Percentiles rank a stretch among this genome's conserved stretches.
These are phyloP conservation scores for Phytophthora sp. DNA, from an alignment of 352 stramenopile genomes.

Conservation along the genomic window DNA sequence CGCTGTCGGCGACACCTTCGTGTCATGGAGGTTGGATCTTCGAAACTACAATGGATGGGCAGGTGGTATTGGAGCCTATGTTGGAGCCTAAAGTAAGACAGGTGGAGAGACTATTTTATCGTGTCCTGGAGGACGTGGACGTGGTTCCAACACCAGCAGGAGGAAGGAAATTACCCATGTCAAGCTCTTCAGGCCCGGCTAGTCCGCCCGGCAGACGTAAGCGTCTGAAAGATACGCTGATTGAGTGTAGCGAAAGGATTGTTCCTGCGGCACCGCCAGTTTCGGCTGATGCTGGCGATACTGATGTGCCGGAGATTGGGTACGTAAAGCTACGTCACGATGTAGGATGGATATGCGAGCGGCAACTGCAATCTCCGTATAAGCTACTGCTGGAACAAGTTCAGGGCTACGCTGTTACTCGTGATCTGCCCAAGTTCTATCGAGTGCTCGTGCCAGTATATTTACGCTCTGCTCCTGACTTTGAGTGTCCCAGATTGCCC, in stretches of 20 bases:
- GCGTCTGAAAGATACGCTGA: conserved; percentile 67
- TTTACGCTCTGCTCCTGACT: conserved; percentile 74
- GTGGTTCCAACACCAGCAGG: conserved; percentile 64
- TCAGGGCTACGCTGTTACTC: conserved; percentile 70
- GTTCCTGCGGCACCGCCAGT: conserved; percentile 39
- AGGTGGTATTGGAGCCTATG: conserved; percentile 78
- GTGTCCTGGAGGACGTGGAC: conserved; percentile 69
- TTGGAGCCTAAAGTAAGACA: conserved; percentile 60
- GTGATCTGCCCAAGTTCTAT: conserved; percentile 78
- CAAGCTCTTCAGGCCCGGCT: conserved; percentile 13
- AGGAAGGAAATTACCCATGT: conserved; percentile 2
- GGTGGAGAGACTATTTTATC: conserved; percentile 83
- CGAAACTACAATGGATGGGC: conserved; percentile 86
- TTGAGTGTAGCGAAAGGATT: conserved; percentile 84
- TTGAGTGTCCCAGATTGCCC: conserved; percentile 76
- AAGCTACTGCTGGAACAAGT: conserved; percentile 68
- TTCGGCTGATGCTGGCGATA: conserved; percentile 6
- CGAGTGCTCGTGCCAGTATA: conserved; percentile 71
- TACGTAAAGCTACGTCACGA: conserved; percentile 87
- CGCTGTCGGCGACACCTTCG: conserved; percentile 31
- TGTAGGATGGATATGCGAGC: conserved; percentile 81
- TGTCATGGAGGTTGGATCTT: conserved; percentile 86
- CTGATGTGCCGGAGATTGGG: conserved; percentile 48
- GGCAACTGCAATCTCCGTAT: conserved; percentile 52
- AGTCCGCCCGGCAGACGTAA: conserved; percentile 57